phyloP scores from a whole-genome alignment of 306 rosid genomes.

The Fragaria ananassa region DNA sequence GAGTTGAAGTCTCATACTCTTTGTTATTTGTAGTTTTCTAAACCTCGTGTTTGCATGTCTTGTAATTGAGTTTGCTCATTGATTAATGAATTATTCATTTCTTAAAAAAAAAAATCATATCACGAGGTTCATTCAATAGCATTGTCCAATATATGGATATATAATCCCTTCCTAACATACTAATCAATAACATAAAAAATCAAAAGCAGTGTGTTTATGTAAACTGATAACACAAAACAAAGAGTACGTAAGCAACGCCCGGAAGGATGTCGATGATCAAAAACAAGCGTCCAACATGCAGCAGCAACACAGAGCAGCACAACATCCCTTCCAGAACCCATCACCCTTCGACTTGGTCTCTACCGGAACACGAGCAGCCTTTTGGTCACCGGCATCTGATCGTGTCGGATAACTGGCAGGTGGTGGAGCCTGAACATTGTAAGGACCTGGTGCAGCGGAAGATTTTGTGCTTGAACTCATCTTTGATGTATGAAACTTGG shows the following conservation, averaged over 20 bases:
- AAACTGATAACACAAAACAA: not conserved
- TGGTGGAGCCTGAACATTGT: not conserved
- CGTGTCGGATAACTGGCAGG: slow-evolving; percentile 7
- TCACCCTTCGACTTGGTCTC: slow-evolving; percentile 20
- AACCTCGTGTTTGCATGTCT: too few relatives aligned
- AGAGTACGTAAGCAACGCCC: not conserved
- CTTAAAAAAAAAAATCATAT: not conserved
- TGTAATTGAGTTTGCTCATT: too few relatives aligned
- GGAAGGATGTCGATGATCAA: not conserved
- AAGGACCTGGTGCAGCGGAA: not conserved
- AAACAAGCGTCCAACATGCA: slow-evolving; percentile 18
- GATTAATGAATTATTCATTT: too few relatives aligned
- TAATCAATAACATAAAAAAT: not conserved
- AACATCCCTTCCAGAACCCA: slow-evolving; percentile 18
- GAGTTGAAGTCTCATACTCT: too few relatives aligned
- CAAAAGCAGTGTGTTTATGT: not conserved
- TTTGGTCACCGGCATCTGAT: not conserved
- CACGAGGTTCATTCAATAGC: not conserved
- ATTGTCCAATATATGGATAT: not conserved
- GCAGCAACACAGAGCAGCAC: slow-evolving; percentile 18
- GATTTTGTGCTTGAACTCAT: slow-evolving; percentile 6
- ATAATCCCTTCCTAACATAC: not conserved
- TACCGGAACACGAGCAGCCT: not conserved
- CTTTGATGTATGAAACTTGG: not conserved
- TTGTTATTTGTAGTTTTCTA: too few relatives aligned